Percentiles rank a stretch among this genome's conserved stretches.
phyloP scores from a whole-genome alignment of 441 rosid genomes.

The Pelargonium cotyledonis region DNA sequence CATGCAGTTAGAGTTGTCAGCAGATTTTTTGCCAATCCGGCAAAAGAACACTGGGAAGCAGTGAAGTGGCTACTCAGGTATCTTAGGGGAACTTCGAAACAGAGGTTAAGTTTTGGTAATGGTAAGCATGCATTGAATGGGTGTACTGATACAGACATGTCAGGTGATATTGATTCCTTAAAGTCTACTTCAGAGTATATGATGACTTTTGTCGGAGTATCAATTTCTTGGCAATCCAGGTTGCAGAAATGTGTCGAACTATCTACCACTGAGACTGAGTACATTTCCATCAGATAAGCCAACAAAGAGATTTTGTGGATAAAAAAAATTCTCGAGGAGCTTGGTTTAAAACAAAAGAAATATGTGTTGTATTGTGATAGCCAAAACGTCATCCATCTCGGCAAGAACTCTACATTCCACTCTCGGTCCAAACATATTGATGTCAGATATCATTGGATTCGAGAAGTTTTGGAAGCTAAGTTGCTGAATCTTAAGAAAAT shows the following conservation, averaged over 20 bases:
- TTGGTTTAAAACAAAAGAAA: neutral
- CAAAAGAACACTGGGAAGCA: neutral
- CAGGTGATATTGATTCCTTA: slow-evolving; percentile 2
- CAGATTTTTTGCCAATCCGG: neutral
- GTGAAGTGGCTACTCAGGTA: neutral
- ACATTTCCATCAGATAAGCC: neutral
- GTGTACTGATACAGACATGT: slow-evolving; percentile 3
- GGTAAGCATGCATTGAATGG: neutral
- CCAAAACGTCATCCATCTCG: neutral
- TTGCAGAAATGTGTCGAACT: slow-evolving; percentile 4
- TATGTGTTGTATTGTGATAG: neutral
- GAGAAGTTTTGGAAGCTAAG: slow-evolving; percentile 6
- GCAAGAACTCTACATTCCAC: slow-evolving; percentile 7
- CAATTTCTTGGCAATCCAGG: neutral
- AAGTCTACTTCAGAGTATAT: slow-evolving; percentile 5
- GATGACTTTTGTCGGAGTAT: slow-evolving; percentile 9
- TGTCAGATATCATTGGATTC: slow-evolving; percentile 9
- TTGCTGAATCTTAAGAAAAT: slow-evolving; percentile 14
- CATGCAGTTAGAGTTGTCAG: neutral
- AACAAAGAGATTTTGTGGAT: neutral
- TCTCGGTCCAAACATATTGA: slow-evolving; percentile 13
- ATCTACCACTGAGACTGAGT: neutral
- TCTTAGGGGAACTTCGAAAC: too few species aligned
- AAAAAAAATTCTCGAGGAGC: slow-evolving; percentile 1
- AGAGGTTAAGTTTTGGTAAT: neutral